Evolutionary conservation across 192 early-diverging fungal species (phyloP).

Genomic region (Coemansia biformis): DNA sequence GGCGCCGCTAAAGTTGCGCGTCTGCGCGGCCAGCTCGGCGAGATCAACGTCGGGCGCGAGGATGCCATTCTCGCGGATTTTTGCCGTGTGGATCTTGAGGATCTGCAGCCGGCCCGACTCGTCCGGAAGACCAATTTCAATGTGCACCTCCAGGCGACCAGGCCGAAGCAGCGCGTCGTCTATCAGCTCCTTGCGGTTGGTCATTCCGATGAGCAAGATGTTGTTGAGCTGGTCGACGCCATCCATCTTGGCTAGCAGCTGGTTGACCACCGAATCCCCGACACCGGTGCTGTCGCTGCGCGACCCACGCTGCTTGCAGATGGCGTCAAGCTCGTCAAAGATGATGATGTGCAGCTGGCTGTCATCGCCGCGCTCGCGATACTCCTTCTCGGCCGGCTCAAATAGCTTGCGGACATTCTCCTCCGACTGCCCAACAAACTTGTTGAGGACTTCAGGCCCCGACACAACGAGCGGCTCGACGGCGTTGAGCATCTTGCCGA

Average conservation of each 20-base stretch:
- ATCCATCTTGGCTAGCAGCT: conserved; percentile 97
- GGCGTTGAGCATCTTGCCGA: conserved; percentile 97
- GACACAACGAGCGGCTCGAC: conserved; percentile 92
- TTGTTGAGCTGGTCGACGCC: conserved; percentile 99
- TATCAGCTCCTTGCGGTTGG: conserved; percentile 95
- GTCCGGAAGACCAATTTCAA: conserved; percentile 94
- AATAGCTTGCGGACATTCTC: conserved; percentile 97
- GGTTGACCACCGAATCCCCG: conserved; percentile 96
- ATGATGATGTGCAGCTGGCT: conserved; percentile 95
- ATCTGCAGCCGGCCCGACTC: conserved; percentile 90
- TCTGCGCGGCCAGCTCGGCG: conserved; percentile 74
- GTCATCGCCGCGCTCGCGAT: conserved; percentile 86
- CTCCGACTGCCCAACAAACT: conserved; percentile 94
- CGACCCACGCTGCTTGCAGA: conserved; percentile 95
- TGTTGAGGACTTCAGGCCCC: conserved; percentile 93
- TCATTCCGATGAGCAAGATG: conserved; percentile 98
- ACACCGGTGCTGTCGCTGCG: conserved; percentile 90
- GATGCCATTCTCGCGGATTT: conserved; percentile 77
- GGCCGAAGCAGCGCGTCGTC: conserved; percentile 96
- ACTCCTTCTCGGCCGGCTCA: conserved; percentile 90
- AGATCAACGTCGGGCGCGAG: conserved; percentile 79
- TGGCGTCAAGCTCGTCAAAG: conserved; percentile 98
- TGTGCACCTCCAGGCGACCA: conserved; percentile 92
- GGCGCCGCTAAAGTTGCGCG: conserved; percentile 97
- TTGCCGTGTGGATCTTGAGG: conserved; percentile 85